Conservation (phyloP, 768 basidiomycete genomes). For the Suillus subluteus region DNA sequence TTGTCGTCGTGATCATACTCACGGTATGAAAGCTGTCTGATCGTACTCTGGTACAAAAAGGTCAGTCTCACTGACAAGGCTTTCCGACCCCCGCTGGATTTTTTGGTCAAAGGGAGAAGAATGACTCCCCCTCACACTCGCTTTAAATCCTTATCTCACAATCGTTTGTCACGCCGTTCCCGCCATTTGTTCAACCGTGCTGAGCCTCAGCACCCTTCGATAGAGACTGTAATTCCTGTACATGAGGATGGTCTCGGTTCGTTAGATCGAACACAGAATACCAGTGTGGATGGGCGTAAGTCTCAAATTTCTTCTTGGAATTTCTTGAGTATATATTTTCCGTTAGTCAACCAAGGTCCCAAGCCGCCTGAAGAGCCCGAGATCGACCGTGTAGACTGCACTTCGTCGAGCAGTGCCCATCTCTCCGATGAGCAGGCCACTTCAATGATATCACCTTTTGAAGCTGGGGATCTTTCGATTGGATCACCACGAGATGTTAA, state of each 20-base stretch:
- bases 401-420: background rate
- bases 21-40: background rate
- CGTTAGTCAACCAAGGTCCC: background rate
- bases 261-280: background rate
- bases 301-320: background rate
- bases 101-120: background rate
- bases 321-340: background rate
- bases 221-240: background rate
- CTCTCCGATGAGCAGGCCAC: background rate
- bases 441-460: background rate
- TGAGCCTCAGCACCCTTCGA: background rate
- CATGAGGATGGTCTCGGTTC: background rate
- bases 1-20: background rate
- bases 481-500: background rate
- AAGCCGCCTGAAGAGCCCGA: background rate
- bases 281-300: background rate
- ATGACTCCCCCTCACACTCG: constrained; percentile 4
- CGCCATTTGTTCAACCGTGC: background rate
- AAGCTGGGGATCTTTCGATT: background rate
- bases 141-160: background rate
- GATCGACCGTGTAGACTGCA: background rate
- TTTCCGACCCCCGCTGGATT: background rate
- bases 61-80: too few species aligned
- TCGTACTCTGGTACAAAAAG: constrained; percentile 1
- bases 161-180: background rate